Conservation (phyloP, 176 grass and related monocot species). For the Aechmea fasciata region DNA sequence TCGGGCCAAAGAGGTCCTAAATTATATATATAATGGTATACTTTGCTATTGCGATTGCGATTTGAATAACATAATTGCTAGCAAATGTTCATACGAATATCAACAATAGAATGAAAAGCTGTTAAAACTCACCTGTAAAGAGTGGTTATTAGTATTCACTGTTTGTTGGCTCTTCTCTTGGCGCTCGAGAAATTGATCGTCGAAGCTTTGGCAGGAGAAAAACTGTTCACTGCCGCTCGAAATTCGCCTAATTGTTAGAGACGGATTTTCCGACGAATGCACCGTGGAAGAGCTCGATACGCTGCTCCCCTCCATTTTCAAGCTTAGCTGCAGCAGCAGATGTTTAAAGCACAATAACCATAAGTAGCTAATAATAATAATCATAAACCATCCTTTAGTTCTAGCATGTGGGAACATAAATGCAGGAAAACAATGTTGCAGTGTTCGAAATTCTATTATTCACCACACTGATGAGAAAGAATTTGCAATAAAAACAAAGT, state of each 20-base stretch:
- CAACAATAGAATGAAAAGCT: neutral
- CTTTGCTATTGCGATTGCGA: neutral
- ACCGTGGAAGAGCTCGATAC: neutral
- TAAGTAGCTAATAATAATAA: too few species aligned
- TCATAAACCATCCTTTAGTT: too few species aligned
- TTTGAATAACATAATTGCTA: neutral
- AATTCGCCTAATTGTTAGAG: neutral
- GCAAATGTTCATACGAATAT: neutral
- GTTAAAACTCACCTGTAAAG: neutral
- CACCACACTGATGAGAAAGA: too few species aligned
- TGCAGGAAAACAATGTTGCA: too few species aligned
- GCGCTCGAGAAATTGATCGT: neutral
- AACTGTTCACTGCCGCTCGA: neutral
- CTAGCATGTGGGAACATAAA: too few species aligned
- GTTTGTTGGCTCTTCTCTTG: neutral
- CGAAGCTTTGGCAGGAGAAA: neutral
- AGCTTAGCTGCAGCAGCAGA: neutral
- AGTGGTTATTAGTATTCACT: neutral
- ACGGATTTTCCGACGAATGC: neutral
- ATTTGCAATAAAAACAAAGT: too few species aligned
- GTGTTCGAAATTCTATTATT: too few species aligned
- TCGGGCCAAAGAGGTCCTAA: too few species aligned
- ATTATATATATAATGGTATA: too few species aligned
- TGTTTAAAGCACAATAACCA: neutral
- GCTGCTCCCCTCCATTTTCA: neutral